Conservation (phyloP, 2,329 filamentous ascomycete genomes). For the Helotiales sp. region DNA sequence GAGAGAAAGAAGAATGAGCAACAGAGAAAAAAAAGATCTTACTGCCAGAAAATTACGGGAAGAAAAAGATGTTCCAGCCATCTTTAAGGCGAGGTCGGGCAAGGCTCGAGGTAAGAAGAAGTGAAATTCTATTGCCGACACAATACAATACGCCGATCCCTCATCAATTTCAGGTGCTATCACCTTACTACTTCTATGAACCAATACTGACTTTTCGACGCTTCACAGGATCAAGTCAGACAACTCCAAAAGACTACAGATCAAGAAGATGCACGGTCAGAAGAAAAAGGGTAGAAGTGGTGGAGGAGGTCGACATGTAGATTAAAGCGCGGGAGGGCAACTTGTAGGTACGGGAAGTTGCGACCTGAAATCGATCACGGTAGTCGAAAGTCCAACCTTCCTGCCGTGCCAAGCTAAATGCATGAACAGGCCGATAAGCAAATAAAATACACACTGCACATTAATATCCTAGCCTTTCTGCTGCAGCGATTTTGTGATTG, state of each 20-base stretch:
- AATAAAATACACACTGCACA: no score
- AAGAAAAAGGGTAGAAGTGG: constrained; percentile 32
- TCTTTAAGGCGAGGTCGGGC: neutral
- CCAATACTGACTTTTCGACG: constrained; percentile 9
- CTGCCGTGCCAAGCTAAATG: no score
- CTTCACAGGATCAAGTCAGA: constrained; percentile 31
- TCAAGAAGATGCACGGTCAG: constrained; percentile 35
- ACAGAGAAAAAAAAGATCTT: neutral
- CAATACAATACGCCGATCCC: neutral
- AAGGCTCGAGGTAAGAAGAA: neutral
- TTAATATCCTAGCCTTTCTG: no score
- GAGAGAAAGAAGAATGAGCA: neutral
- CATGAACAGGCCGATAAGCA: no score
- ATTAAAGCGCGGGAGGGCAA: neutral
- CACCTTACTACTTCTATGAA: neutral
- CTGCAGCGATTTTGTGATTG: no score
- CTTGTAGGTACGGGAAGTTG: neutral
- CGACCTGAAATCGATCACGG: no score
- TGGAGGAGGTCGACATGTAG: constrained; percentile 1
- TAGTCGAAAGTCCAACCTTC: no score
- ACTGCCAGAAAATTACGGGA: neutral
- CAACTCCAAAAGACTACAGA: constrained; percentile 30
- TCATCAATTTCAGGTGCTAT: neutral
- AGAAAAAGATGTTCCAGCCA: no score
- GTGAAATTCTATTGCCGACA: neutral